A percentile compares a stretch with the other conserved stretches of the same genome.
These are phyloP conservation scores for Flueggea neowawraea DNA, from an alignment of 441 rosid genomes.

Conservation along the genomic window DNA sequence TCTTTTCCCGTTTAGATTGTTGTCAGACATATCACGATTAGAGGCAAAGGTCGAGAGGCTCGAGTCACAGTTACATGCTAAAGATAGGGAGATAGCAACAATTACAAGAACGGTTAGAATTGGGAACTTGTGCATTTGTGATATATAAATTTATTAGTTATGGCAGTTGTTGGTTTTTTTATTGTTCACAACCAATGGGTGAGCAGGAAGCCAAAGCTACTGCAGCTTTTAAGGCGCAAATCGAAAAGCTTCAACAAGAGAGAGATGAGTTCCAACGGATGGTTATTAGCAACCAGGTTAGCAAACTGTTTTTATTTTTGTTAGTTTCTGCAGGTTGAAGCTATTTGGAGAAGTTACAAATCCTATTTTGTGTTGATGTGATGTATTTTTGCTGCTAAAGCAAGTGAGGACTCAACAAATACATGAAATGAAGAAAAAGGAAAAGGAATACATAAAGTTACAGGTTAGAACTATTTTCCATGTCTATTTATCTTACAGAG, in stretches of 20 bases:
- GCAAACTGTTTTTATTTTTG: slow-evolving; percentile 12
- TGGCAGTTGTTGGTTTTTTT: slow-evolving; percentile 11
- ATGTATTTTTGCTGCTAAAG: slow-evolving; percentile 40
- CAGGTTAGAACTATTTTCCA: slow-evolving; percentile 48
- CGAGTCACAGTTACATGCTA: slow-evolving; percentile 70
- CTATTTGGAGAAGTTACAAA: slow-evolving; percentile 4
- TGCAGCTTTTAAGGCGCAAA: slow-evolving; percentile 89
- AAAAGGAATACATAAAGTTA: slow-evolving; percentile 93
- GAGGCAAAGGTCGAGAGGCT: slow-evolving; percentile 98
- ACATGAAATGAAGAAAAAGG: slow-evolving; percentile 99
- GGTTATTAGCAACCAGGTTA: slow-evolving; percentile 98
- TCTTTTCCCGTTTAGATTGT: slow-evolving; percentile 35
- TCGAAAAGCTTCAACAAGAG: slow-evolving; percentile 94
- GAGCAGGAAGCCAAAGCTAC: slow-evolving; percentile 87
- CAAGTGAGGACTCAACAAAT: slow-evolving; percentile 98
- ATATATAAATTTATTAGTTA: slow-evolving; percentile 1
- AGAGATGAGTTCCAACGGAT: slow-evolving; percentile 98
- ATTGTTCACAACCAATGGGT: slow-evolving; percentile 9
- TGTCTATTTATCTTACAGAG: background rate
- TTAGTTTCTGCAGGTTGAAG: background rate
- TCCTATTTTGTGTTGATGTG: slow-evolving; percentile 15
- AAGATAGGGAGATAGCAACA: slow-evolving; percentile 96
- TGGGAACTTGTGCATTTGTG: slow-evolving; percentile 11
- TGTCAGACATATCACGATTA: slow-evolving; percentile 88
- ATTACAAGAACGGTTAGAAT: slow-evolving; percentile 79